These are phyloP conservation scores for Trypanosoma rangeli DNA, from an alignment of 208 protist genomes.

Conservation along the genomic window DNA sequence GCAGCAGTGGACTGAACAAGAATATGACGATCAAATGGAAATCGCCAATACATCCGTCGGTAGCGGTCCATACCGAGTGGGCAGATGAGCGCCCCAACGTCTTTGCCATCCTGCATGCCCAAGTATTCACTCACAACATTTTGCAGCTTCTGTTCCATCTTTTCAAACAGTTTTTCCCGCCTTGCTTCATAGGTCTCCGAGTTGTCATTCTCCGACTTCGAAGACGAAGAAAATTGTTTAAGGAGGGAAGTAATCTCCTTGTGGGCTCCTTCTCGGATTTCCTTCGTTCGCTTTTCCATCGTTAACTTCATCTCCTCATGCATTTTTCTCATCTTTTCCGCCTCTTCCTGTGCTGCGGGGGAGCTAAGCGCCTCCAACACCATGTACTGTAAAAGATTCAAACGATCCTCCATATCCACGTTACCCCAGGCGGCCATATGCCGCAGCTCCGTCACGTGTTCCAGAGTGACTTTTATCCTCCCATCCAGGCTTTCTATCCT, in stretches of 20 bases:
- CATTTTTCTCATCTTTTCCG: conserved; percentile 54
- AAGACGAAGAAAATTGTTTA: conserved; percentile 32
- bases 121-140: conserved; percentile 36
- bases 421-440: conserved; percentile 80
- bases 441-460: conserved; percentile 54
- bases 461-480: conserved; percentile 66
- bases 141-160: conserved; percentile 36
- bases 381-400: conserved; percentile 77
- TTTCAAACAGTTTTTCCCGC: conserved; percentile 35
- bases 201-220: not conserved
- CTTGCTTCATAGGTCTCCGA: conserved; percentile 35
- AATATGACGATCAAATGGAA: conserved; percentile 69
- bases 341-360: conserved; percentile 48
- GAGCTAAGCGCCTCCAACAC: conserved; percentile 63
- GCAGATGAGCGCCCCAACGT: conserved; percentile 55
- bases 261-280: conserved; percentile 75
- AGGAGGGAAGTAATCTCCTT: conserved; percentile 68
- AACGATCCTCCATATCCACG: conserved; percentile 64
- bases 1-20: conserved; percentile 64
- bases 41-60: conserved; percentile 84
- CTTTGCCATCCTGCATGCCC: conserved; percentile 43
- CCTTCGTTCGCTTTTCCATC: conserved; percentile 58
- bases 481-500: conserved; percentile 35
- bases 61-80: conserved; percentile 88
- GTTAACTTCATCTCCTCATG: conserved; percentile 40